phyloP scores from a whole-genome alignment of 2,329 filamentous ascomycete species.

The Helminthosporium solani region DNA sequence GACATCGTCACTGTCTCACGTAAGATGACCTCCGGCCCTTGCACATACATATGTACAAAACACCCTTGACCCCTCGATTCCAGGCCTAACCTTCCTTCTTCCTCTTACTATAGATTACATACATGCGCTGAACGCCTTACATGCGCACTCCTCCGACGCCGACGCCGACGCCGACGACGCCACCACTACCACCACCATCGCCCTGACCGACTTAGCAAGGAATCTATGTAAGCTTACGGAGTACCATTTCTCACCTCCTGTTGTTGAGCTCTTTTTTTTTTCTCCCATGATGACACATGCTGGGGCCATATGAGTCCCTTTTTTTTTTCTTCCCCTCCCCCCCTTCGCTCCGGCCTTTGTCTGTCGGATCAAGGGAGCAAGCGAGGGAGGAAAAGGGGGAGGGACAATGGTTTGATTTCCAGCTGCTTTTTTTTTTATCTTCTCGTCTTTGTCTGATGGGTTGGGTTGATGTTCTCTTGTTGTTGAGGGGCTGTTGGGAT shows the following conservation, averaged over 20 bases:
- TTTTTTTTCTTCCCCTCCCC: conserved; percentile 4
- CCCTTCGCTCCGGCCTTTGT: too few species aligned
- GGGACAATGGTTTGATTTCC: conserved; percentile 2
- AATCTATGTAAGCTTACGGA: background rate
- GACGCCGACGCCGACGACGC: too few species aligned
- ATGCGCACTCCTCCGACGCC: too few species aligned
- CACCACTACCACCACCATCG: too few species aligned
- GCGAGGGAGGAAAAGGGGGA: background rate
- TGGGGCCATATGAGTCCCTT: conserved; percentile 38
- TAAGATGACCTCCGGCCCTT: background rate
- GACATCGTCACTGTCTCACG: background rate
- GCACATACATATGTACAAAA: background rate
- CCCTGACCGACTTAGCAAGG: background rate
- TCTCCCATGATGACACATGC: conserved; percentile 32
- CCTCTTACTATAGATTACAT: too few species aligned
- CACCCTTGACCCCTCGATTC: background rate
- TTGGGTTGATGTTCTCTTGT: too few species aligned
- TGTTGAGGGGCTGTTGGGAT: too few species aligned
- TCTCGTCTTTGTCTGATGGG: background rate
- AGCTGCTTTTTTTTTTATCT: background rate
- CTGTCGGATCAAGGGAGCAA: too few species aligned
- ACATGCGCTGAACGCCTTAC: too few species aligned
- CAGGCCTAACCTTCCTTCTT: background rate
- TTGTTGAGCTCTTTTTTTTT: background rate
- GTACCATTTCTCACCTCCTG: background rate